Conservation (phyloP, 1,284 basidiomycete genomes). For the Ustilago trichophora region DNA sequence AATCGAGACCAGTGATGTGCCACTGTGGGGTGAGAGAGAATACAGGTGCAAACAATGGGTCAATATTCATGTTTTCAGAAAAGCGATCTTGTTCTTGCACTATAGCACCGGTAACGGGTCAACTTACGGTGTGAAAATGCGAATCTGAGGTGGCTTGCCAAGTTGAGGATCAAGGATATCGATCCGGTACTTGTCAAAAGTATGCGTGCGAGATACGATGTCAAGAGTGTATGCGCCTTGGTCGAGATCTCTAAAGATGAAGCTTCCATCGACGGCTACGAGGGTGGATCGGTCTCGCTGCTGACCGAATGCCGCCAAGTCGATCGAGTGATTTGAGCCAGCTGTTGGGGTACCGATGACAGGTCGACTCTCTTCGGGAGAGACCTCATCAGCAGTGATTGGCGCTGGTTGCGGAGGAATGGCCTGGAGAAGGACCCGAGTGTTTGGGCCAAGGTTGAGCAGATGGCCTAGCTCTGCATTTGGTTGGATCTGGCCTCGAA, state of each 20-base stretch:
- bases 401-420: constrained; percentile 12
- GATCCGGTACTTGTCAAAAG: constrained; percentile 45
- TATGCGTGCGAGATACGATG: constrained; percentile 30
- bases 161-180: constrained; percentile 25
- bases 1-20: constrained; percentile 34
- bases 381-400: background rate
- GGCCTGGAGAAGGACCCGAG: constrained; percentile 28
- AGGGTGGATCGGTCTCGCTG: constrained; percentile 35
- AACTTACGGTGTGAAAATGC: constrained; percentile 43
- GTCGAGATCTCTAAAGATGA: constrained; percentile 46
- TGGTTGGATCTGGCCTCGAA: constrained; percentile 48
- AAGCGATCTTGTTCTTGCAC: too few species aligned
- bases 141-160: constrained; percentile 38
- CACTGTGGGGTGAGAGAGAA: constrained; percentile 6
- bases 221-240: constrained; percentile 46
- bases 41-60: background rate
- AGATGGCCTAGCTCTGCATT: constrained; percentile 39
- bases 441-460: constrained; percentile 40
- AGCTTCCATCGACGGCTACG: constrained; percentile 42
- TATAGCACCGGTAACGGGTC: too few species aligned
- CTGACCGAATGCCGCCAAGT: constrained; percentile 25
- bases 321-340: background rate
- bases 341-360: background rate
- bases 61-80: too few species aligned
- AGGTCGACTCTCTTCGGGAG: too few species aligned